Conservation (phyloP, 2,329 filamentous ascomycete species). For the Diplocarpon rosae region DNA sequence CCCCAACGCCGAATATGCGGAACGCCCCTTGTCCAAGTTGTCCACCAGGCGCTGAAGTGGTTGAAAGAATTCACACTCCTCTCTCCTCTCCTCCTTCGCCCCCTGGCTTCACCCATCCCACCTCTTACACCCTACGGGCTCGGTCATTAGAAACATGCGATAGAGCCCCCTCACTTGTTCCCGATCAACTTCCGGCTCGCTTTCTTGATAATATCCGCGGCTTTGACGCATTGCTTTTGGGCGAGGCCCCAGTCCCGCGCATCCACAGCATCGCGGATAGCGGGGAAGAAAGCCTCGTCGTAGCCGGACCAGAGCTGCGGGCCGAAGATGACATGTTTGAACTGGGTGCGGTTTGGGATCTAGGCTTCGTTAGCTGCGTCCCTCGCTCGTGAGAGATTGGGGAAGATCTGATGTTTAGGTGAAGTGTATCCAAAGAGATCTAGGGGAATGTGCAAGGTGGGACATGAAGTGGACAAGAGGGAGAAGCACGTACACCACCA, state of each 20-base stretch:
- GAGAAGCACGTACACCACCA: slow-evolving; percentile 55
- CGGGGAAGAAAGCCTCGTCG: slow-evolving; percentile 63
- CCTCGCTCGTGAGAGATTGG: no score
- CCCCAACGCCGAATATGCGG: no score
- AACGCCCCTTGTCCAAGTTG: no score
- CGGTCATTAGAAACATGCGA: no score
- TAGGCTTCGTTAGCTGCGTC: slow-evolving; percentile 26
- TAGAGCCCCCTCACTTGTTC: slow-evolving; percentile 9
- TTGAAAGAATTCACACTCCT: no score
- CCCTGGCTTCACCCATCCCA: no score
- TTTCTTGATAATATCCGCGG: slow-evolving; percentile 52
- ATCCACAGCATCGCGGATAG: slow-evolving; percentile 72
- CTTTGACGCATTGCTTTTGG: slow-evolving; percentile 57
- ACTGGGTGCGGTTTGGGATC: slow-evolving; percentile 81
- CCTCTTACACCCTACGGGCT: no score
- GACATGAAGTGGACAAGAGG: neutral
- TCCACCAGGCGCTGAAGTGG: no score
- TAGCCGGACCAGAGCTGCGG: slow-evolving; percentile 67
- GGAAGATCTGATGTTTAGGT: no score
- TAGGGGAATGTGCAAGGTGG: no score
- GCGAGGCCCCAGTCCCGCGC: slow-evolving; percentile 59
- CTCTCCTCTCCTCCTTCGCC: no score
- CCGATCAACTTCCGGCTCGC: slow-evolving; percentile 35
- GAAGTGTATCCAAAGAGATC: no score
- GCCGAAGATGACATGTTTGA: slow-evolving; percentile 85